Conservation (phyloP, 129 eudicot species). For the Saussurea involucrata region DNA sequence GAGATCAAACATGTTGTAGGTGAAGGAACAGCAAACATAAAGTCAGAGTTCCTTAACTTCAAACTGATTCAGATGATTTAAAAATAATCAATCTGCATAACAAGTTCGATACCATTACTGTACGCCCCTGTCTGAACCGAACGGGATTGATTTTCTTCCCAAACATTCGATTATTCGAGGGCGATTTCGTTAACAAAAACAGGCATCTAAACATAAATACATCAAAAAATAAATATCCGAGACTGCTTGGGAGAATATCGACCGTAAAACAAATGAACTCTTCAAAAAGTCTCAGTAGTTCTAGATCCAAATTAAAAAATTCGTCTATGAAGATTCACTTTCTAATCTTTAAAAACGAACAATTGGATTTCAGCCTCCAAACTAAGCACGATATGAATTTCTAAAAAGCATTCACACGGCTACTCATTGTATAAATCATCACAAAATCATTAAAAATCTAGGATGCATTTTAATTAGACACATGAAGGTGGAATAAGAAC, state of each 20-base stretch:
- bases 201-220: neutral
- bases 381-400: constrained; percentile 28
- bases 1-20: too few species aligned
- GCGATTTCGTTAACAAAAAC: constrained; percentile 2
- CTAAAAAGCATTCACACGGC: constrained; percentile 19
- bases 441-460: neutral
- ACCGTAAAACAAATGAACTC: neutral
- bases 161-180: constrained; percentile 17
- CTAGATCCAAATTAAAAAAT: constrained; percentile 1
- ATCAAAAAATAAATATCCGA: neutral
- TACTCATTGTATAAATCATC: neutral
- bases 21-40: too few species aligned
- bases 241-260: constrained; percentile 12
- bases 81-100: too few species aligned
- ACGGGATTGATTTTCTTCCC: too few species aligned
- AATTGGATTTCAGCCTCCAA: constrained; percentile 16
- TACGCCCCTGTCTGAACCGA: too few species aligned
- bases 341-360: neutral
- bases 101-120: neutral
- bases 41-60: too few species aligned
- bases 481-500: neutral
- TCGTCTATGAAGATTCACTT: neutral
- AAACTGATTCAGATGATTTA: too few species aligned
- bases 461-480: neutral
- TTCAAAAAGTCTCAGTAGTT: constrained; percentile 10